A percentile compares a stretch with the other conserved stretches of the same genome.
Evolutionary conservation across 495 filamentous ascomycete species (phyloP).

Genomic region (Hypoxylon rickii): DNA sequence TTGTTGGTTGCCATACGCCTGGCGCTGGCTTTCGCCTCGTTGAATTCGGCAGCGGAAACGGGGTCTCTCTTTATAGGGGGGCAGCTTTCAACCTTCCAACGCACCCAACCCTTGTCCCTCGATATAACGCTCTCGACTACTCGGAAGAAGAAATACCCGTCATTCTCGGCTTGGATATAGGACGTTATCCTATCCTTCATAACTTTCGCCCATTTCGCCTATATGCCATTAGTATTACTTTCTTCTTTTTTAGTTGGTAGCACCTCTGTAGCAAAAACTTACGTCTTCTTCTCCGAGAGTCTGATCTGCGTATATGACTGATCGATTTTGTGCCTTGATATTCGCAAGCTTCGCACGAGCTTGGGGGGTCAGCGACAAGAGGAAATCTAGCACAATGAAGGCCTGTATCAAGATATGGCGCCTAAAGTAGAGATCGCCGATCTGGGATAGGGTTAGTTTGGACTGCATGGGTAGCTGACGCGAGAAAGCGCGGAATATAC

Average conservation of each 20-base stretch:
- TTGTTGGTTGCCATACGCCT: conserved; percentile 68
- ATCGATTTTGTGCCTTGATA: conserved; percentile 71
- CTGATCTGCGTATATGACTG: conserved; percentile 78
- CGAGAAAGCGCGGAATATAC: conserved; percentile 47
- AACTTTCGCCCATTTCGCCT: conserved; percentile 74
- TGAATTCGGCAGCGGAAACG: conserved; percentile 66
- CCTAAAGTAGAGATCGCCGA: conserved; percentile 91
- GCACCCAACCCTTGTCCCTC: conserved; percentile 96
- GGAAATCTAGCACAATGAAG: conserved; percentile 89
- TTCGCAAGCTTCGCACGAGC: conserved; percentile 76
- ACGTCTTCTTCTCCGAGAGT: conserved; percentile 80
- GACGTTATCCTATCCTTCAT: conserved; percentile 74
- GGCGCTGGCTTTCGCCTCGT: conserved; percentile 66
- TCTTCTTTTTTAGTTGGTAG: background rate
- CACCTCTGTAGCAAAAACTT: conserved; percentile 39
- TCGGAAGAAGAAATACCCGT: conserved; percentile 90
- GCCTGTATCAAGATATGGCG: conserved; percentile 93
- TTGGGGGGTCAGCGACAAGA: conserved; percentile 82
- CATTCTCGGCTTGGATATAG: conserved; percentile 76
- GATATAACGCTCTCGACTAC: conserved; percentile 95
- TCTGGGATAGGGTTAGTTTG: conserved; percentile 51
- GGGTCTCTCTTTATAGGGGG: conserved; percentile 78
- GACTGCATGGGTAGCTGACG: background rate
- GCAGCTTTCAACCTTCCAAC: conserved; percentile 95
- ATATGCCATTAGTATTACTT: conserved; percentile 4